Percentiles rank a stretch among this genome's conserved stretches.
Conservation (phyloP, 2,329 filamentous ascomycete genomes). For the Monosporascus ibericus region DNA sequence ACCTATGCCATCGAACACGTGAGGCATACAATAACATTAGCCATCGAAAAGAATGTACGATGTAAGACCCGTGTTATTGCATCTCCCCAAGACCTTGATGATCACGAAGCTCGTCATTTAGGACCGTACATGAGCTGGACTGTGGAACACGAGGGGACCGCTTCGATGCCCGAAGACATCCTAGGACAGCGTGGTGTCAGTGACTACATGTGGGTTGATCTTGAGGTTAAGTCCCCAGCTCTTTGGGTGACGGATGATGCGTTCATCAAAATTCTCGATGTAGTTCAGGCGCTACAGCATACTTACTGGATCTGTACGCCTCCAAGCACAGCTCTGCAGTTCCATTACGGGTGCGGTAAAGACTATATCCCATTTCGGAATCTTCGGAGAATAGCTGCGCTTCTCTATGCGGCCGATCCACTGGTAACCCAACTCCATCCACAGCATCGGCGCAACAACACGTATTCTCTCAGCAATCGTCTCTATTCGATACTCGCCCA, state of each 20-base stretch:
- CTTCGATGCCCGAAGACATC: neutral
- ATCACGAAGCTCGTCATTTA: too few relatives aligned
- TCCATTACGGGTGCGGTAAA: constrained; percentile 15
- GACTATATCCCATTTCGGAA: constrained; percentile 8
- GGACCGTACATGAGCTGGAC: neutral
- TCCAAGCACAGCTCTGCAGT: constrained; percentile 6
- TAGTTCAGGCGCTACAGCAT: constrained; percentile 4
- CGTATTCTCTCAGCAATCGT: constrained; percentile 10
- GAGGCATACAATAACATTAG: too few relatives aligned
- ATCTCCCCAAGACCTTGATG: too few relatives aligned
- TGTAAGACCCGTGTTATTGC: too few relatives aligned
- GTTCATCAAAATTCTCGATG: constrained; percentile 11
- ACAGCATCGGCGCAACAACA: constrained; percentile 1
- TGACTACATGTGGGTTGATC: constrained; percentile 1
- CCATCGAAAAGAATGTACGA: too few relatives aligned
- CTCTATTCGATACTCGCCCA: constrained; percentile 12
- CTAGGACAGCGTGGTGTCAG: neutral
- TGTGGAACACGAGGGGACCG: neutral
- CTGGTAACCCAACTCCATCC: constrained; percentile 16
- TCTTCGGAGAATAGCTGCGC: constrained; percentile 13
- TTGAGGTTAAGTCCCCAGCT: constrained; percentile 15
- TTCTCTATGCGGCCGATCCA: constrained; percentile 16
- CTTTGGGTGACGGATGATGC: constrained; percentile 12
- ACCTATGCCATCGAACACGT: too few relatives aligned
- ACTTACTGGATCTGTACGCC: constrained; percentile 12